Base-by-base conservation (phyloP, 306 rosid genomes). In the Psophocarpus tetragonolobus region DNA sequence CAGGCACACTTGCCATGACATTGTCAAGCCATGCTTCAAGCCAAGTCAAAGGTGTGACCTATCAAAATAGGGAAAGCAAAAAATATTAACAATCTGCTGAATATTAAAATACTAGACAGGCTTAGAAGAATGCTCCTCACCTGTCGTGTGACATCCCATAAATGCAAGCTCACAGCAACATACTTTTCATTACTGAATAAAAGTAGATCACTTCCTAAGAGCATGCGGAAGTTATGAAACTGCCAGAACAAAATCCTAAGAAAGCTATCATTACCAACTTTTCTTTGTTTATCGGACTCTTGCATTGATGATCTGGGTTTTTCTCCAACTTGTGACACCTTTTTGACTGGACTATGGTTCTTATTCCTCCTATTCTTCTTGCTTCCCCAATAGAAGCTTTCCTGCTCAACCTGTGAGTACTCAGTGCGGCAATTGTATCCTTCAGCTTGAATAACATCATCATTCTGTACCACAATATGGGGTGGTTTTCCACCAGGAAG, bases 11-110 rank as follows among this genome's bases (percentile, higher is more conserved):
- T 21, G 97, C 97, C 98, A 94, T 94, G 87, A 94, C 90, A 87
- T 94, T 94, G 84, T 94, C 98, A 68, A 94, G 97, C 98, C 98
- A 94, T 71, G 98, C 98, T 81, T 94, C 98, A 85, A 94, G 97
- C 98, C 98, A 94, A 58, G 91, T 92, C 83, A 92, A 83, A 63
- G 98, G 93, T 27, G 97, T 90, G 80, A 94, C 96, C 98, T 94
- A 79, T 35, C 61, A 83, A 78, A 47, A 79, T 44, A 30, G 53
- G 41, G 67, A 47, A 62, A 64, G 68, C 65, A 64, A 71, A 11
- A 67, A 68, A 80, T 14, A 70, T 74, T 62, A 80, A 80, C 74
- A 66, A 64, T 68, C 66, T 27, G 41, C 44, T 56, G 39, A 64
- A 75, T 73, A 68, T 14, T 14, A 21, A 75, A 63, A 6, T 72